Conservation (phyloP, 805 yeast species). For the Wickerhamiella alocasiicola region DNA sequence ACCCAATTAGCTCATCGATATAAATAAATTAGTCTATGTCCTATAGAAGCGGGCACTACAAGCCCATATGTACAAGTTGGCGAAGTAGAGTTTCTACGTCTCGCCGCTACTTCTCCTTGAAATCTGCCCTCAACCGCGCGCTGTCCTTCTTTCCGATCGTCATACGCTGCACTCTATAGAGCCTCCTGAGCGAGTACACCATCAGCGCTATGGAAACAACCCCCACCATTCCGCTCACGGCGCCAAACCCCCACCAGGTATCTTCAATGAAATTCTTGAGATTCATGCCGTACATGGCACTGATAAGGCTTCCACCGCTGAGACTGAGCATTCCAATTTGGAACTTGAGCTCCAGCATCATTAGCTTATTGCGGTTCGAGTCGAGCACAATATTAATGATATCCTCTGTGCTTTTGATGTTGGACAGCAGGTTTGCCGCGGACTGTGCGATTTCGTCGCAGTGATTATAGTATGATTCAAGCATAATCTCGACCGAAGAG, state of each 20-base stretch:
- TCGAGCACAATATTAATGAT: constrained; percentile 86
- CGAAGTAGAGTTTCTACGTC: no score
- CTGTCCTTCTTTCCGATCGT: no score
- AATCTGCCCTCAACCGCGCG: no score
- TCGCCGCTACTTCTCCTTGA: no score
- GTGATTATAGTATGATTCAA: constrained; percentile 84
- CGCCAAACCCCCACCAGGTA: constrained; percentile 50
- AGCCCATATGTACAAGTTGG: no score
- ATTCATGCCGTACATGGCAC: constrained; percentile 93
- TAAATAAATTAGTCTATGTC: no score
- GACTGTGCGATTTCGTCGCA: constrained; percentile 91
- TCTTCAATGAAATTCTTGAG: constrained; percentile 86
- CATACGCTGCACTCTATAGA: constrained; percentile 56
- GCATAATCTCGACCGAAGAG: constrained; percentile 75
- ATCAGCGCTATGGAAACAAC: constrained; percentile 37
- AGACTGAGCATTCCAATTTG: constrained; percentile 73
- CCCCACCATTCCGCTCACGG: constrained; percentile 36
- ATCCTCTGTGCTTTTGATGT: constrained; percentile 87
- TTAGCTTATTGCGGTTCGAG: constrained; percentile 83
- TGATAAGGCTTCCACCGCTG: constrained; percentile 67
- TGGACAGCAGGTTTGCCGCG: constrained; percentile 61
- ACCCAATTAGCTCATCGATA: no score
- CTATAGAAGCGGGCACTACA: no score
- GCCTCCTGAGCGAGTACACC: constrained; percentile 39
- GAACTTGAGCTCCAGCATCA: constrained; percentile 75